Percentiles rank a stretch among this genome's conserved stretches.
Conservation (phyloP, 352 stramenopile genomes). For the Pythium plurisporium region DNA sequence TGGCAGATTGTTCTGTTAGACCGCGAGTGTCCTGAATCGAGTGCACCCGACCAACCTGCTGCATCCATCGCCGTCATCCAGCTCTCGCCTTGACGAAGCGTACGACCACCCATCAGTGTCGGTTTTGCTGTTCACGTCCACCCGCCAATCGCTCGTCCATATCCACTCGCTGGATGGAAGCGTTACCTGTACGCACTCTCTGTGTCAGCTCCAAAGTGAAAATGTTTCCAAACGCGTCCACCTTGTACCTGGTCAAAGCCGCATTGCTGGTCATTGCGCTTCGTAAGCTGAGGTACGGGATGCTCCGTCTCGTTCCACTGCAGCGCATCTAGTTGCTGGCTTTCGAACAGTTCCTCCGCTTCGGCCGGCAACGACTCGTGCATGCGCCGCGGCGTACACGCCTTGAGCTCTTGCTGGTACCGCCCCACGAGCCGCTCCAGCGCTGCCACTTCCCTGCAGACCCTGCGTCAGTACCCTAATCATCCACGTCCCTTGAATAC, state of each 20-base stretch:
- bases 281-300: slow-evolving; percentile 25
- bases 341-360: slow-evolving; percentile 54
- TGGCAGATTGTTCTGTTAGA: no score
- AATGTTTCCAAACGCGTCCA: background rate
- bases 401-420: slow-evolving; percentile 51
- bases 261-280: slow-evolving; percentile 27
- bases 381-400: background rate
- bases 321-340: slow-evolving; percentile 36
- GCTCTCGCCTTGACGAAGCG: slow-evolving; percentile 29
- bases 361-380: slow-evolving; percentile 6
- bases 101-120: slow-evolving; percentile 60
- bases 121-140: slow-evolving; percentile 39
- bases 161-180: slow-evolving; percentile 53
- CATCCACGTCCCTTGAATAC: background rate
- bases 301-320: slow-evolving; percentile 19
- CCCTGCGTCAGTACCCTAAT: background rate
- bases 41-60: background rate
- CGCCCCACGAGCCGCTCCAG: slow-evolving; percentile 55
- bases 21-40: no score
- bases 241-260: slow-evolving; percentile 37
- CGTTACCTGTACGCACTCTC: slow-evolving; percentile 26
- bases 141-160: slow-evolving; percentile 52
- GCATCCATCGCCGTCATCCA: slow-evolving; percentile 4
- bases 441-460: slow-evolving; percentile 44
- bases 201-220: background rate